These are phyloP conservation scores for Ascoidea rubescens DNA, from an alignment of 805 yeast species.

Conservation along the genomic window DNA sequence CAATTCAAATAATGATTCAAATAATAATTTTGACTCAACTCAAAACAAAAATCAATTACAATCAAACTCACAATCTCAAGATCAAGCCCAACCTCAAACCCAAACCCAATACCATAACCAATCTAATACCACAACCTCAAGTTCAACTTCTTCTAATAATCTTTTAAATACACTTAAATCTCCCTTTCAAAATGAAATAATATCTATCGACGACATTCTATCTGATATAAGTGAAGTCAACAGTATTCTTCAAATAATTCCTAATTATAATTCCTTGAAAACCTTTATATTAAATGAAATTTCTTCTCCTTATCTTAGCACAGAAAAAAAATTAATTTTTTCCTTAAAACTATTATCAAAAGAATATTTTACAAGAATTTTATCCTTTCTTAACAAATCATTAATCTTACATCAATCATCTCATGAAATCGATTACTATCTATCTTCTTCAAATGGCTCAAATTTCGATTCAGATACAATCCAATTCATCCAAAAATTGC, in stretches of 20 bases:
- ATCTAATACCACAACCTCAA: no score
- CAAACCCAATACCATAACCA: no score
- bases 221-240: neutral
- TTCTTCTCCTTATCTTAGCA: neutral
- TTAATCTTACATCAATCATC: neutral
- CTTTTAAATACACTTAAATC: no score
- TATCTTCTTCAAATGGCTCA: neutral
- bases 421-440: neutral
- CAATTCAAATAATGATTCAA: neutral
- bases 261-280: neutral
- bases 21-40: neutral
- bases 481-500: constrained; percentile 4
- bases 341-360: neutral
- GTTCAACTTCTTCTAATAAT: no score
- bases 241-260: neutral
- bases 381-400: neutral
- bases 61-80: no score
- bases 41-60: no score
- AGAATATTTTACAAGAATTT: neutral
- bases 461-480: neutral
- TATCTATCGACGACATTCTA: neutral
- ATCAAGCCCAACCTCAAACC: no score
- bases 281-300: neutral
- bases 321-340: neutral
- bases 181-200: neutral